Base-by-base conservation (phyloP, 23 red algal genomes). In the Gracilaria domingensis region DNA sequence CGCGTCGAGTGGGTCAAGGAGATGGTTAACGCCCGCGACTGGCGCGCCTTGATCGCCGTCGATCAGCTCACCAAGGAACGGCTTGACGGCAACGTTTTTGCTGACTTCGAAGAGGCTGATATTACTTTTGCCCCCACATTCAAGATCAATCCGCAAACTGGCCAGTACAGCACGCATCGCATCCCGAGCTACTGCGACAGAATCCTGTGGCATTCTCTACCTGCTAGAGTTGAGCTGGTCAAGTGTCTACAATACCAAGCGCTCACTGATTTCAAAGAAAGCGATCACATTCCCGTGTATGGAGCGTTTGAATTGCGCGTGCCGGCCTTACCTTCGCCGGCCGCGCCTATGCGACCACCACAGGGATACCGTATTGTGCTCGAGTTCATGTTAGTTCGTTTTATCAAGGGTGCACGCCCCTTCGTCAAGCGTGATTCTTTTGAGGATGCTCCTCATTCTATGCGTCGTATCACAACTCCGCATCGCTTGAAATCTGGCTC, bases 91-190 rank as follows among this genome's bases (percentile, higher is more conserved):
- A 93, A 93, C 57, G 93, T 95, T 23, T 96, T 99, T 75, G 91
- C 90, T 23, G 79, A 92, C 48, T 99, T 99, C 75, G 61, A 84
- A 30, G 97, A 99, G 85, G 97, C 77, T 37, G 80, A 90, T 18
- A 91, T 99, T 12, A 53, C 81, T 12, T 99, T 99, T 87, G 73
- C 94, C 9, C 97, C 97, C 3, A 99, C 97, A 17, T 99, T 95
- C 59, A 99, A 99, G 64, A 71, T 94, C 29, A 56, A 81, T 53
- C 92, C 83, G 14, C 37, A 80, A 45, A 87, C 82, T 0, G 60
- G 32, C 34, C 60, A 28, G 7, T 94, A 94, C 67, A 87, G 84
- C 74, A 54, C 30, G 24, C 42, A 53, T 42, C 92, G 92, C 18
- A 82, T 94, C 44, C 92, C 92, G 17, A 88, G 83, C 60, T 94